These are phyloP conservation scores for Pyrenula aspistea DNA, from an alignment of 495 filamentous ascomycete species.

Conservation along the genomic window DNA sequence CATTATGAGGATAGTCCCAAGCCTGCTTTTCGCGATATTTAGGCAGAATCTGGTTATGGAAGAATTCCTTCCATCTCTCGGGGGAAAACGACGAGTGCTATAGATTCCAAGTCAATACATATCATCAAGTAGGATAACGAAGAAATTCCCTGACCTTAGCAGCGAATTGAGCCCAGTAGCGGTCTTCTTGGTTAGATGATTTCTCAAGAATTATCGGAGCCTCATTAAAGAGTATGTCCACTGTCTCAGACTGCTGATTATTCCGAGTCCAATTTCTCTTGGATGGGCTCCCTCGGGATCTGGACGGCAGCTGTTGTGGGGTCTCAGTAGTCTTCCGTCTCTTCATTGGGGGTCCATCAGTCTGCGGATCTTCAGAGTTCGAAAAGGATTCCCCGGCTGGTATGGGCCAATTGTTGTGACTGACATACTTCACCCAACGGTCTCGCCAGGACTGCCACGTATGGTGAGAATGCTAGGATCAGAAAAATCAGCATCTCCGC, in stretches of 20 bases:
- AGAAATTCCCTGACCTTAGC: not conserved
- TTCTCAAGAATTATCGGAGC: not conserved
- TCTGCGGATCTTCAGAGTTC: conserved; percentile 1
- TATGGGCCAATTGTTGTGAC: conserved; percentile 12
- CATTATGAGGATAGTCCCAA: not conserved
- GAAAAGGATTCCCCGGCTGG: conserved; percentile 7
- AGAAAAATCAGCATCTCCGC: conserved; percentile 5
- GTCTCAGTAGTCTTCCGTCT: not conserved
- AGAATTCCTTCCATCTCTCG: not conserved
- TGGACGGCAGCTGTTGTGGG: not conserved
- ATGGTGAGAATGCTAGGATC: conserved; percentile 48
- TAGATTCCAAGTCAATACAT: not conserved
- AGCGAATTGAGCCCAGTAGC: not conserved
- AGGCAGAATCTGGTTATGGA: not conserved
- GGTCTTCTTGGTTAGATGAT: not conserved
- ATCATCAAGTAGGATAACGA: not conserved
- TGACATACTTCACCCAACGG: conserved; percentile 50
- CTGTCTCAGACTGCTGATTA: not conserved
- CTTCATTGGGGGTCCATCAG: conserved; percentile 2
- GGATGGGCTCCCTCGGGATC: not conserved
- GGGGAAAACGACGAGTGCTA: not conserved
- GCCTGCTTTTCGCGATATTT: not conserved
- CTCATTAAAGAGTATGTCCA: not conserved
- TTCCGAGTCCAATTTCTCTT: not conserved
- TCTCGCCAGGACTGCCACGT: conserved; percentile 63